Conservation (phyloP, 768 basidiomycete species). For the Amanita pallidorosea region DNA sequence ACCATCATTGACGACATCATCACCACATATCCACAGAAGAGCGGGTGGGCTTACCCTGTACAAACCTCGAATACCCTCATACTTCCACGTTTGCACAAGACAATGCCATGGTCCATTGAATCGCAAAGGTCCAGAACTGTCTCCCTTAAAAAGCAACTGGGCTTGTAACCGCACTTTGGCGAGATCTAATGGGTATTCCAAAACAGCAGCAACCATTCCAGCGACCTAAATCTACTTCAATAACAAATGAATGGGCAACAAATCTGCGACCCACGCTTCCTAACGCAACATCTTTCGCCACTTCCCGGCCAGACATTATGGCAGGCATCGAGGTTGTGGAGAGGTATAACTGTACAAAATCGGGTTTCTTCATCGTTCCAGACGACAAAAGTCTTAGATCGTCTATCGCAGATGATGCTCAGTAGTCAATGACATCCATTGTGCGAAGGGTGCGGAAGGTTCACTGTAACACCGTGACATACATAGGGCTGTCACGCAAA, state of each 20-base stretch:
- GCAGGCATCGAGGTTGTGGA: background rate
- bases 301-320: conserved; percentile 1
- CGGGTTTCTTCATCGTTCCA: background rate
- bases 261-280: background rate
- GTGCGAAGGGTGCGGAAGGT: background rate
- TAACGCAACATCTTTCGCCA: conserved; percentile 1
- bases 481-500: background rate
- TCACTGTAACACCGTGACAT: background rate
- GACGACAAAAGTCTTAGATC: background rate
- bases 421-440: background rate
- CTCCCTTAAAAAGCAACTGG: conserved; percentile 65
- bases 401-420: background rate
- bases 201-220: conserved; percentile 72
- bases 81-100: conserved; percentile 64
- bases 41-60: conserved; percentile 52
- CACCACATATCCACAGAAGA: background rate
- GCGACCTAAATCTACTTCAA: conserved; percentile 40
- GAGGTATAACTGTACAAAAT: background rate
- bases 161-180: conserved; percentile 92
- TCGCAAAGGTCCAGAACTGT: conserved; percentile 27
- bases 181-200: conserved; percentile 94
- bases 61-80: conserved; percentile 76
- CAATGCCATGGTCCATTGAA: conserved; percentile 89
- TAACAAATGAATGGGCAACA: background rate
- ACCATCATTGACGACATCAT: background rate